phyloP scores from a whole-genome alignment of 345 rosid species.

The Eucalyptus pauciflora region DNA sequence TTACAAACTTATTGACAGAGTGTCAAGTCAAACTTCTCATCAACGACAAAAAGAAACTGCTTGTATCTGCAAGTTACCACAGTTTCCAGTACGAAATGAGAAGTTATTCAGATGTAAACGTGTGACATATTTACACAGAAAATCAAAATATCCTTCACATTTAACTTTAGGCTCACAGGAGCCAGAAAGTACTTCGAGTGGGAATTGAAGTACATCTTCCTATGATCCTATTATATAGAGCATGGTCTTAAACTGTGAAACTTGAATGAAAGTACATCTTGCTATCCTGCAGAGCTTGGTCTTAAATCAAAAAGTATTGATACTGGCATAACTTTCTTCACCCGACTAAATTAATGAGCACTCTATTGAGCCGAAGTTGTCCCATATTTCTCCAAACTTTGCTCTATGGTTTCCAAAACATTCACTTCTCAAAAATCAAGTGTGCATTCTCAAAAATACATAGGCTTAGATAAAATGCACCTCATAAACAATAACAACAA shows the following conservation, averaged over 20 bases:
- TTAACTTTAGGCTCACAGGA: not conserved
- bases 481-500: not conserved
- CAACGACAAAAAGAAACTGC: not conserved
- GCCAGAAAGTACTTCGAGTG: not conserved
- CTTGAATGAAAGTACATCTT: not conserved
- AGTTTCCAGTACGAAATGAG: not conserved
- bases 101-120: not conserved
- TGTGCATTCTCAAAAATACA: not conserved
- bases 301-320: not conserved
- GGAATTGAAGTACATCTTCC: not conserved
- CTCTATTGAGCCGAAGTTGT: not conserved
- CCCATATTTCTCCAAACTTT: not conserved
- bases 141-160: not conserved
- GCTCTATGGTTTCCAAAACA: not conserved
- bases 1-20: not conserved
- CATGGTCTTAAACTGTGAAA: not conserved
- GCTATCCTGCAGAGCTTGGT: not conserved
- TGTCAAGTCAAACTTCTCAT: not conserved
- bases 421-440: not conserved
- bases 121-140: not conserved
- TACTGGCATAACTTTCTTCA: not conserved
- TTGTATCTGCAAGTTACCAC: not conserved
- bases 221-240: not conserved
- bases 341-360: not conserved
- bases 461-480: not conserved